Evolutionary conservation across 352 stramenopile species (phyloP), one percentile per base, ranked within the genome.

Genomic region (Globisporangium spiculum): DNA sequence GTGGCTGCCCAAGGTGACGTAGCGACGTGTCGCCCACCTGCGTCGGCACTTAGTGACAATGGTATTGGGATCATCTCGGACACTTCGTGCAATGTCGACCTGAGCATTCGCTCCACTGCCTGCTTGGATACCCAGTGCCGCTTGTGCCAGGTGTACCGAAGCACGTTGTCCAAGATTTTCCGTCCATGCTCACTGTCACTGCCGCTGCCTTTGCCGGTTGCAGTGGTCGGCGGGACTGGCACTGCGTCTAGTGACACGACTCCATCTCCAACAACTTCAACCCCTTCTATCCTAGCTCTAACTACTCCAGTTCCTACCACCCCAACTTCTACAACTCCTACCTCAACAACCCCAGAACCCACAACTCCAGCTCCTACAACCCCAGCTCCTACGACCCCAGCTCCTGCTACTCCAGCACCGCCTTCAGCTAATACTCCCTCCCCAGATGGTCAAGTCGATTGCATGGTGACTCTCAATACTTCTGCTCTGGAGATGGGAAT

Each of bases 81-180:
- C 14, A 18, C 10, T 5, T 22, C 61, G n/a, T 66, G 41, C 4
- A 18, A 46, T 4, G 38, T 46, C 12, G 14, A 44, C 4, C 2
- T 26, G 0, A 60, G 30, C 12, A 38, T 22, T n/a, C 4, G n/a
- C 20, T 5, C 32, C 20, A 52, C 24, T 16, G 8, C 30, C 1
- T 66, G 61, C 48, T 48, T 66, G 27, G 36, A 60, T 34, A 52
- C 18, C 6, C 27, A 30, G 2, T 66, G 61, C 16, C 61, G 61
- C 0, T 26, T 66, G 1, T 66, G 61, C 48, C 61, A 60, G 61
- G 22, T 60, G 18, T 60, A 41, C 34, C 48, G 10, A 18, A 66
- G 48, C 30, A 34, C 60, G 16, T 48, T 66, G 27, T 66, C 48
- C 4, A 36, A 60, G 48, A 24, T n/a, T 1, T 52, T 26, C 46